Conservation (phyloP, 202 grass and related monocot species). For the Zoysia matrella region DNA sequence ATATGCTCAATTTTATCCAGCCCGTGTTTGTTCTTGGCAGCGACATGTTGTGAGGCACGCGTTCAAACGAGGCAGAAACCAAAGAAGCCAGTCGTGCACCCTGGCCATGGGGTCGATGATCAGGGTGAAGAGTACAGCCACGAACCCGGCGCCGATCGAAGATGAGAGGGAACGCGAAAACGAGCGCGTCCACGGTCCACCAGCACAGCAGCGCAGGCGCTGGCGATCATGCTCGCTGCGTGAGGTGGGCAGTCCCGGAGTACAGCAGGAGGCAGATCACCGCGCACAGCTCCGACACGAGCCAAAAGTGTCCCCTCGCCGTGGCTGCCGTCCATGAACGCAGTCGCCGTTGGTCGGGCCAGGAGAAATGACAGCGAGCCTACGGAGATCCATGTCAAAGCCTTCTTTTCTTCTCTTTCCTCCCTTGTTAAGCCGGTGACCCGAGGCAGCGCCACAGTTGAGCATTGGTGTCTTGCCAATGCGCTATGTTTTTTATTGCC, state of each 20-base stretch:
- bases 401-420: not conserved
- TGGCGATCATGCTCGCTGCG: not conserved
- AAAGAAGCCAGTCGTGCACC: not conserved
- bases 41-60: not conserved
- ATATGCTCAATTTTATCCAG: not conserved
- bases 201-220: too few species aligned
- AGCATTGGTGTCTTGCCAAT: not conserved
- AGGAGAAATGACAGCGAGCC: slow-evolving; percentile 21
- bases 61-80: slow-evolving; percentile 3
- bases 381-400: not conserved
- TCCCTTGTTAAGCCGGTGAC: not conserved
- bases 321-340: not conserved
- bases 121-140: slow-evolving; percentile 7
- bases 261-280: slow-evolving; percentile 22
- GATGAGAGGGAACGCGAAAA: slow-evolving; percentile 17
- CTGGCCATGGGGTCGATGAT: not conserved
- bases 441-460: not conserved
- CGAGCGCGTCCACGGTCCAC: slow-evolving; percentile 1
- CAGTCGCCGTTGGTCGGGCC: not conserved
- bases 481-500: not conserved
- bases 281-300: not conserved
- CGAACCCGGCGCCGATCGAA: slow-evolving; percentile 11
- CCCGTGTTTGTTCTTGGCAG: not conserved
- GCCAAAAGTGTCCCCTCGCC: not conserved
- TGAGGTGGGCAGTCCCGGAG: slow-evolving; percentile 9